These are phyloP conservation scores for Mimosa bimucronata DNA, from an alignment of 306 rosid species.

Conservation along the genomic window DNA sequence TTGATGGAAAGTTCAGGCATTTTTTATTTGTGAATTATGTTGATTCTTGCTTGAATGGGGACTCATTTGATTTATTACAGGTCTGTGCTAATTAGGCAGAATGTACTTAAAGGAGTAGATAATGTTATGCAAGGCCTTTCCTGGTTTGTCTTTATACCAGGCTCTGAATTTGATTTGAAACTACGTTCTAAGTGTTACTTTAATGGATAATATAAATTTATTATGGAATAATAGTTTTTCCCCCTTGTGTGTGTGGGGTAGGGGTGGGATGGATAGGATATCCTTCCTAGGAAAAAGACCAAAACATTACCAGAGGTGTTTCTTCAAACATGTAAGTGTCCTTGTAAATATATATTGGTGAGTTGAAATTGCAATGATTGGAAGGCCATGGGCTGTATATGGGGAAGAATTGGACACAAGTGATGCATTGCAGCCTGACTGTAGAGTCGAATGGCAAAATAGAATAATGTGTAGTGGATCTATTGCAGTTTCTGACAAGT, in stretches of 20 bases:
- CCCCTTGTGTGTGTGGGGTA: not conserved
- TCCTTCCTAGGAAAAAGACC: not conserved
- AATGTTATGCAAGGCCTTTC: not conserved
- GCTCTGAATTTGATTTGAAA: not conserved
- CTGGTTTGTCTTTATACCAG: not conserved
- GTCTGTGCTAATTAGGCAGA: not conserved
- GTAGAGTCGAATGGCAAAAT: not conserved
- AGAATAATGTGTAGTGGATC: not conserved
- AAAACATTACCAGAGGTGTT: not conserved
- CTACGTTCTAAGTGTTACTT: not conserved
- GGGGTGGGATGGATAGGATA: not conserved
- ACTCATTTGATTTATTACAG: not conserved
- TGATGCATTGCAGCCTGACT: not conserved
- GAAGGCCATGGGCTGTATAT: not conserved
- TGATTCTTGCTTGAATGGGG: slow-evolving; percentile 9
- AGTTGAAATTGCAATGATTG: not conserved
- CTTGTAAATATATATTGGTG: not conserved
- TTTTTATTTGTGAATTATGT: not conserved
- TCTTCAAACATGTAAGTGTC: not conserved
- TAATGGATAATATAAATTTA: not conserved
- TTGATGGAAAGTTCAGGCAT: not conserved
- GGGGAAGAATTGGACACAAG: not conserved
- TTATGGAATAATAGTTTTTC: not conserved
- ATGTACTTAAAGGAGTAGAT: not conserved
- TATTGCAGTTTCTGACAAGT: not conserved